A percentile compares a stretch with the other conserved stretches of the same genome.
Conservation (phyloP, 1,284 basidiomycete species). For the Paramarasmius palmivorus region DNA sequence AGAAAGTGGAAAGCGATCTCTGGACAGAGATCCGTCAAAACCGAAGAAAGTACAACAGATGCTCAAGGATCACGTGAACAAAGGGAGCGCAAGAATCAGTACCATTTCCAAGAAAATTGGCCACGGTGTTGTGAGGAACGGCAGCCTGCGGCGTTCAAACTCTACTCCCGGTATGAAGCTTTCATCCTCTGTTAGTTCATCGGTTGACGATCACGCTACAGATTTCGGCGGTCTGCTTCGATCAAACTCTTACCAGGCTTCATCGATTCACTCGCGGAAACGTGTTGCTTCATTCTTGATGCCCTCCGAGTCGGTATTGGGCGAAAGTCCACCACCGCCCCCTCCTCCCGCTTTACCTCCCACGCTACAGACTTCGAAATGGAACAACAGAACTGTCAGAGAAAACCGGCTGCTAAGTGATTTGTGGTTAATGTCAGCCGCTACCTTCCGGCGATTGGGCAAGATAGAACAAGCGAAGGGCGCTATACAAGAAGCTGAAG, state of each 20-base stretch:
- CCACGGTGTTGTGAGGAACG: slow-evolving; percentile 59
- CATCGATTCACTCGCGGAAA: slow-evolving; percentile 50
- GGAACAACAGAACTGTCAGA: slow-evolving; percentile 49
- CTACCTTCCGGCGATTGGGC: slow-evolving; percentile 87
- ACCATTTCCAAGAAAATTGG: slow-evolving; percentile 78
- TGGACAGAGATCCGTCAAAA: slow-evolving; percentile 38
- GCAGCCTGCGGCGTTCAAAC: slow-evolving; percentile 54
- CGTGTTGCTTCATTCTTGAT: slow-evolving; percentile 9
- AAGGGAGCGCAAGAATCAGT: slow-evolving; percentile 68
- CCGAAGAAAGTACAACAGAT: slow-evolving; percentile 74
- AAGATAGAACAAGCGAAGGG: slow-evolving; percentile 89
- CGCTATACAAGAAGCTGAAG: slow-evolving; percentile 95
- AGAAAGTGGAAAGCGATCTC: slow-evolving; percentile 9
- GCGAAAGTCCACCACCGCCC: slow-evolving; percentile 38
- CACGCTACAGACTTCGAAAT: slow-evolving; percentile 36
- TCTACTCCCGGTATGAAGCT: slow-evolving; percentile 61
- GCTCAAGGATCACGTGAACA: slow-evolving; percentile 71
- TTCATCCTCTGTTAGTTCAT: slow-evolving; percentile 7
- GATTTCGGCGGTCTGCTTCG: slow-evolving; percentile 67
- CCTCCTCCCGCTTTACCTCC: slow-evolving; percentile 43
- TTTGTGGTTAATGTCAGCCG: slow-evolving; percentile 92
- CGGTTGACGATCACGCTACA: slow-evolving; percentile 23
- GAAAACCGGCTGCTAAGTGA: slow-evolving; percentile 80
- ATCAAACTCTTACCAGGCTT: slow-evolving; percentile 74
- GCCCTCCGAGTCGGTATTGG: slow-evolving; percentile 23